phyloP scores from a whole-genome alignment of 2,329 filamentous ascomycete genomes.

The Trichoderma hamatum region DNA sequence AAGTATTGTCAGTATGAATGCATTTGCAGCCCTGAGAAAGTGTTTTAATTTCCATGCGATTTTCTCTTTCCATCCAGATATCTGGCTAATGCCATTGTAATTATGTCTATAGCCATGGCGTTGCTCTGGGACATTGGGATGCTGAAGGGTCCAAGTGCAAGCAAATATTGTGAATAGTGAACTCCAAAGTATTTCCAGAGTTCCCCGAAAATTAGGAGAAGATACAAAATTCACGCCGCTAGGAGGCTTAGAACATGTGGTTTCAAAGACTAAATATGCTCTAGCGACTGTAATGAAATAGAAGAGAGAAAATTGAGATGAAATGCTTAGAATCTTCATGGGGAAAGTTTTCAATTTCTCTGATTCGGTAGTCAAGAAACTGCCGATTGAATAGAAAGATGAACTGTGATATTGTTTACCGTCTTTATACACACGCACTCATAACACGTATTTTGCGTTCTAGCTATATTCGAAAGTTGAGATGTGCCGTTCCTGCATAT shows the following conservation, averaged over 20 bases:
- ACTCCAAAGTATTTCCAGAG: not conserved
- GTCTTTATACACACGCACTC: not conserved
- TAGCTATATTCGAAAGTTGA: not conserved
- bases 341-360: not conserved
- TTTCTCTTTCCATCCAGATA: not conserved
- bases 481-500: not conserved
- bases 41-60: not conserved
- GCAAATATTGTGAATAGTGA: constrained; percentile 1
- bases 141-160: not conserved
- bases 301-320: not conserved
- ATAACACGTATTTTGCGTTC: not conserved
- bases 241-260: not conserved
- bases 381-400: not conserved
- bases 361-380: not conserved
- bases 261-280: not conserved
- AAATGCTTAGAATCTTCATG: not conserved
- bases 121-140: not conserved
- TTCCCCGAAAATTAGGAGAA: not conserved
- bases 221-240: not conserved
- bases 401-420: not conserved
- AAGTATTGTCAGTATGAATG: not conserved
- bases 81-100: not conserved
- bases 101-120: not conserved
- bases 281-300: not conserved
- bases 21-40: not conserved